Evolutionary conservation across 176 grass and related monocot species (phyloP), one percentile per base, ranked within the genome.

Genomic region (Thinopyrum elongatum): DNA sequence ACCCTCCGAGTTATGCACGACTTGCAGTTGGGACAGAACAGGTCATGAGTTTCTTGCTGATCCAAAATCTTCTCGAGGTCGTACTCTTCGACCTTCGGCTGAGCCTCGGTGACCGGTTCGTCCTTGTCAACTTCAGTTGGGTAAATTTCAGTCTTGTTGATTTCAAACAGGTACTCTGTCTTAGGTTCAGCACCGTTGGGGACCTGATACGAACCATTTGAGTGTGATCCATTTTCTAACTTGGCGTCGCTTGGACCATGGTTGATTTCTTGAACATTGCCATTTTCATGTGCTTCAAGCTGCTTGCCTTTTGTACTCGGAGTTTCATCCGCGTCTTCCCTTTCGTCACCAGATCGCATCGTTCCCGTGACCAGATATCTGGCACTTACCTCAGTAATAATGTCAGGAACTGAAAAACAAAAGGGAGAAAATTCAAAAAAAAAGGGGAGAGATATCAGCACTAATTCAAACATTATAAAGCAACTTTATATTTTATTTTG

Each of bases 1-100:
- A 98, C 93, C 86, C 90, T 95, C 86, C 66, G 66, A 66, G 96
- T 98, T 83, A 98, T 98, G 89, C 93, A 91, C 4, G 96, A 98
- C 10, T 91, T 86, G 86, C 93, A 98, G 25, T 95, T 98, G n/a
- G 96, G 96, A 30, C 96, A 98, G 65, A 84, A 94, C 19, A 98
- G 70, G 74, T 98, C 93, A 88, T 98, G 90, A 22, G 91, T 95
- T 73, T 98, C 93, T 94, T 98, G 96, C 69, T 95, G 71, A 11
- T 91, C 79, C 61, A 98, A 53, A 55, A 98, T 86, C 62, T 82
- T 95, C 86, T 94, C 76, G 39, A 98, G 86, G 46, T 98, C 90
- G 17, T 89, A 87, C 73, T 55, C 51, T 55, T 55, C 51, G 17
- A 55, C 51, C 51, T 21, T 55, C n/a, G 64, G 68, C 68, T 83